Percentiles rank a stretch among this genome's conserved stretches.
phyloP scores from a whole-genome alignment of 495 filamentous ascomycete species.

The Cudoniella acicularis region DNA sequence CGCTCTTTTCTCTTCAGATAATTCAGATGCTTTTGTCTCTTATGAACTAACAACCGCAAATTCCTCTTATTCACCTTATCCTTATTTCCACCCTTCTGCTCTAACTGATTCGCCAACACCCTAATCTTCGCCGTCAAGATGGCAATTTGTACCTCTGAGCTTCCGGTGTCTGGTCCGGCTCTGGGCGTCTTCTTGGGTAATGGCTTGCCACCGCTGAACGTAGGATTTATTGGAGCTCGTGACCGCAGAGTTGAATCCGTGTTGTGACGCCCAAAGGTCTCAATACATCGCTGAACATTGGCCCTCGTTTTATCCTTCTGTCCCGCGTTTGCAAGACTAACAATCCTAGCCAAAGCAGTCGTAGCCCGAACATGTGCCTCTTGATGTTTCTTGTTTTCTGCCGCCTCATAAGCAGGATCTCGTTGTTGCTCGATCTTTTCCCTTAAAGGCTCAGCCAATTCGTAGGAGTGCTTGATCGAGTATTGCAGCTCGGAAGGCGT shows the following conservation, averaged over 20 bases:
- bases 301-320: slow-evolving; percentile 71
- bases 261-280: slow-evolving; percentile 83
- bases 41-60: slow-evolving; percentile 78
- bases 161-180: slow-evolving; percentile 86
- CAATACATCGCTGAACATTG: slow-evolving; percentile 78
- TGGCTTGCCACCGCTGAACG: slow-evolving; percentile 23
- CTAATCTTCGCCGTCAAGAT: slow-evolving; percentile 94
- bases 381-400: slow-evolving; percentile 33
- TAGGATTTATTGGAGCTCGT: slow-evolving; percentile 31
- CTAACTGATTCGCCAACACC: slow-evolving; percentile 62
- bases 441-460: slow-evolving; percentile 54
- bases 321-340: slow-evolving; percentile 67
- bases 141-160: slow-evolving; percentile 93
- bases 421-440: slow-evolving; percentile 30
- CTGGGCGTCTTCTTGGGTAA: slow-evolving; percentile 55
- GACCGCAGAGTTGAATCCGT: slow-evolving; percentile 69
- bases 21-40: slow-evolving; percentile 77
- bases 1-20: slow-evolving; percentile 88
- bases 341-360: slow-evolving; percentile 71
- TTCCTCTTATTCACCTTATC: slow-evolving; percentile 96
- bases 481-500: slow-evolving; percentile 56
- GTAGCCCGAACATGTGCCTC: slow-evolving; percentile 49
- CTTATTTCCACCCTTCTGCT: slow-evolving; percentile 47
- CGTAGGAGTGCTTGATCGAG: slow-evolving; percentile 60
- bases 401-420: slow-evolving; percentile 45